phyloP scores from a whole-genome alignment of 1,284 basidiomycete genomes.

The Megacollybia platyphylla region DNA sequence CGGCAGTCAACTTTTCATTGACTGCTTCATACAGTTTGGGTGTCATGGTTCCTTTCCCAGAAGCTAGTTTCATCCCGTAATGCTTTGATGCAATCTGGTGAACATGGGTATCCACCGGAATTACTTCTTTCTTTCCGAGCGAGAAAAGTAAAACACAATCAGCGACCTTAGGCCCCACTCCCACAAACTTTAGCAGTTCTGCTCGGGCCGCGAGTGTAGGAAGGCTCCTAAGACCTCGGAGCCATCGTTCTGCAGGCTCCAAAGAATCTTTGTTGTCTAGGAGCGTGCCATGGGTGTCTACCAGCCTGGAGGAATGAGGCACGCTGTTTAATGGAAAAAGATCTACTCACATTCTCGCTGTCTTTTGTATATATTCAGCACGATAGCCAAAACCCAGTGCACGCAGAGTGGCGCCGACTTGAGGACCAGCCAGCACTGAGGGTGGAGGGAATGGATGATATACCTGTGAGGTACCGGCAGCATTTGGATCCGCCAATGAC shows the following conservation, averaged over 20 bases:
- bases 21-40: constrained; percentile 72
- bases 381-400: constrained; percentile 92
- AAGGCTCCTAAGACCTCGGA: constrained; percentile 39
- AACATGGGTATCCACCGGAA: constrained; percentile 91
- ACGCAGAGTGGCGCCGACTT: constrained; percentile 61
- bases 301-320: constrained; percentile 21
- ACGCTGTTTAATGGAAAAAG: background rate
- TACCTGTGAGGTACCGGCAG: constrained; percentile 16
- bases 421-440: constrained; percentile 42
- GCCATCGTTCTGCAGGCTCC: constrained; percentile 48
- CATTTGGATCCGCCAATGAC: constrained; percentile 29
- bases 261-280: constrained; percentile 10
- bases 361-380: constrained; percentile 79
- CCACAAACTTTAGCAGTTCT: constrained; percentile 64
- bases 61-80: constrained; percentile 54
- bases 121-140: constrained; percentile 76
- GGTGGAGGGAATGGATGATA: constrained; percentile 87
- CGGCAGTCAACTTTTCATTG: constrained; percentile 43
- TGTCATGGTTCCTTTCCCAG: constrained; percentile 58
- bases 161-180: constrained; percentile 92
- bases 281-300: constrained; percentile 33
- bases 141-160: constrained; percentile 96
- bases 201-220: constrained; percentile 53
- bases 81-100: constrained; percentile 78
- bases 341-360: constrained; percentile 45